Conservation (phyloP, 2,329 filamentous ascomycete genomes). For the Fusarium fujikuroi region DNA sequence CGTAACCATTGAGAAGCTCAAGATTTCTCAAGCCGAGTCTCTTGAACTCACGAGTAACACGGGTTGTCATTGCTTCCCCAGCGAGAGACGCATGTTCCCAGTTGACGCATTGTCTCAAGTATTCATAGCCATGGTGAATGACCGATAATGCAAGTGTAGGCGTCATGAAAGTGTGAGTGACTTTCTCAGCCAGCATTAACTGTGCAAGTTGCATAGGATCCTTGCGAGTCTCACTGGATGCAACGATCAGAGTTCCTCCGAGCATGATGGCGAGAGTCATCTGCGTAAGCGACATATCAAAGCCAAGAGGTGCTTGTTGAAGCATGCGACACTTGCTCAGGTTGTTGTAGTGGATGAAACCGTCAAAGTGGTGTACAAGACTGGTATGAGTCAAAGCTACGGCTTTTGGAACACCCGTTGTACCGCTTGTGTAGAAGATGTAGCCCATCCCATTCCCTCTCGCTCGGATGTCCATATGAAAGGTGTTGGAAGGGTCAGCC, state of each 20-base stretch:
- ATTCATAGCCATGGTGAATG: slow-evolving; percentile 2
- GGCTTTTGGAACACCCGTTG: slow-evolving; percentile 3
- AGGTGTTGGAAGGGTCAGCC: not conserved
- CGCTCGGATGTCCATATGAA: not conserved
- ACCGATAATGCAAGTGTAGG: slow-evolving; percentile 1
- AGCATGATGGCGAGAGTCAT: not conserved
- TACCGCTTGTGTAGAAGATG: slow-evolving; percentile 5
- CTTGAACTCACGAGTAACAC: not conserved
- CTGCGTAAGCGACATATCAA: slow-evolving; percentile 8
- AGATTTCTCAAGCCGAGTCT: not conserved
- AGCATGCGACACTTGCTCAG: not conserved
- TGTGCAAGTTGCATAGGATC: not conserved
- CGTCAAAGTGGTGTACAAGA: not conserved
- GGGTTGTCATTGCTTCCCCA: not conserved
- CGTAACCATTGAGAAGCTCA: not conserved
- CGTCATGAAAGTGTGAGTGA: slow-evolving; percentile 8
- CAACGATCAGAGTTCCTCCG: not conserved
- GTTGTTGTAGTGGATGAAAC: not conserved
- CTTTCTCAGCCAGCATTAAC: slow-evolving; percentile 4
- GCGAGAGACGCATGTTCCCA: not conserved
- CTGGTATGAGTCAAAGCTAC: not conserved
- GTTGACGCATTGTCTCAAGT: not conserved
- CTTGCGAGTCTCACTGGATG: not conserved
- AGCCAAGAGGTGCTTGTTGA: slow-evolving; percentile 3
- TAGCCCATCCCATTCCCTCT: not conserved